Evolutionary conservation across 2,329 filamentous ascomycete genomes (phyloP).

Genomic region (Fusarium chaquense): DNA sequence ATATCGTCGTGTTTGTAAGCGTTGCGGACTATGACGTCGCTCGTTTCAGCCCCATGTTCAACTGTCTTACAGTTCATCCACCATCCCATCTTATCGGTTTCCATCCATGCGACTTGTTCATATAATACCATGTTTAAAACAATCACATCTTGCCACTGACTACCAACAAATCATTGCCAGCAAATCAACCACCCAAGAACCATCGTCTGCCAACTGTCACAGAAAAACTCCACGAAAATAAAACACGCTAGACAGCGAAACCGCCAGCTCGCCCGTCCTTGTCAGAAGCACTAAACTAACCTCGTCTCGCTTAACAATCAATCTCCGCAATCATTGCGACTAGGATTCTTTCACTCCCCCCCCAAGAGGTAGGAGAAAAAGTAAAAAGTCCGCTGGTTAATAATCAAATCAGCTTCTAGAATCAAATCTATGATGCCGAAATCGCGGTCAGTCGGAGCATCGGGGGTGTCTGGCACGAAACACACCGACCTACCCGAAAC

Average conservation of each 20-base stretch:
- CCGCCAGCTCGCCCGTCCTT: background rate
- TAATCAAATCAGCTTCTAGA: slow-evolving; percentile 4
- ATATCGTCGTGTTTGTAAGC: background rate
- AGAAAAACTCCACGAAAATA: background rate
- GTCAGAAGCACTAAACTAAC: too few relatives aligned
- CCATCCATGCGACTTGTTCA: background rate
- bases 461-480: background rate
- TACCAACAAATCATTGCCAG: background rate
- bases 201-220: background rate
- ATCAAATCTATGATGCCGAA: slow-evolving; percentile 2
- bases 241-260: background rate
- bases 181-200: background rate
- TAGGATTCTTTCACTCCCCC: background rate
- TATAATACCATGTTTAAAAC: background rate
- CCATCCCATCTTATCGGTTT: background rate
- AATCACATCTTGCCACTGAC: background rate
- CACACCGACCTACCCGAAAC: slow-evolving; percentile 1
- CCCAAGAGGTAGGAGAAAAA: background rate
- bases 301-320: slow-evolving; percentile 13
- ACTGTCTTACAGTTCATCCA: background rate
- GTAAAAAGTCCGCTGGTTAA: slow-evolving; percentile 1
- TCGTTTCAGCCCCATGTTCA: background rate
- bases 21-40: background rate
- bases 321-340: slow-evolving; percentile 21
- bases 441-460: background rate